A percentile compares a stretch with the other conserved stretches of the same genome.
phyloP scores from a whole-genome alignment of 345 rosid genomes.

The Eucalyptus pauciflora region DNA sequence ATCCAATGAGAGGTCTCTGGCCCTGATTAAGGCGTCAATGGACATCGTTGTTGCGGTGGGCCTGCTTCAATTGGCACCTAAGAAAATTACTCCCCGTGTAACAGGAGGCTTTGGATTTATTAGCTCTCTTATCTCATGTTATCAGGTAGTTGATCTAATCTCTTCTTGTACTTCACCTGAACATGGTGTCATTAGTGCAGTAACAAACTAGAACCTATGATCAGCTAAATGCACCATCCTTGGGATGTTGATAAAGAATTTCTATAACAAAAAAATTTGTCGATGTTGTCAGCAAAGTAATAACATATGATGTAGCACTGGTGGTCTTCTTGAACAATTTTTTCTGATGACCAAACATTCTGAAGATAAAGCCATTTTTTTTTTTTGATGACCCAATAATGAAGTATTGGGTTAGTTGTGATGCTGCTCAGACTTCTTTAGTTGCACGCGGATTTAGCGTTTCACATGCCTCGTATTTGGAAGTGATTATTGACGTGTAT shows the following conservation, averaged over 20 bases:
- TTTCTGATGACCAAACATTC: not conserved
- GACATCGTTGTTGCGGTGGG: slow-evolving; percentile 81
- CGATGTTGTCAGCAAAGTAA: not conserved
- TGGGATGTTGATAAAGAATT: not conserved
- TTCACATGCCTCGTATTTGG: not conserved
- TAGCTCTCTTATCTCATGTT: slow-evolving; percentile 85
- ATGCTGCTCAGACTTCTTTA: not conserved
- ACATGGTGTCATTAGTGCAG: not conserved
- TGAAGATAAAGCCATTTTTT: not conserved
- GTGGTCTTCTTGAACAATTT: not conserved
- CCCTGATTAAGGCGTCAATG: slow-evolving; percentile 69
- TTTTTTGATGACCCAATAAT: not conserved
- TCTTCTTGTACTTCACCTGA: not conserved
- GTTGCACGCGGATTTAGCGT: not conserved
- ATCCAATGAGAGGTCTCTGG: slow-evolving; percentile 73
- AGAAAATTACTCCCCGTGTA: slow-evolving; percentile 76
- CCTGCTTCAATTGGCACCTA: slow-evolving; percentile 79
- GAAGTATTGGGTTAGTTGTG: not conserved
- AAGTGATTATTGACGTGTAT: not conserved
- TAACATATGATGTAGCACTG: not conserved
- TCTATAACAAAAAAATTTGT: not conserved
- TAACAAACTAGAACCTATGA: not conserved
- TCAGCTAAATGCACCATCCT: not conserved
- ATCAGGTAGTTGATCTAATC: slow-evolving; percentile 48
- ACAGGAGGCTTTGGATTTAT: slow-evolving; percentile 82